Evolutionary conservation across 1,284 basidiomycete species (phyloP).

Genomic region (Moniliella sp.): DNA sequence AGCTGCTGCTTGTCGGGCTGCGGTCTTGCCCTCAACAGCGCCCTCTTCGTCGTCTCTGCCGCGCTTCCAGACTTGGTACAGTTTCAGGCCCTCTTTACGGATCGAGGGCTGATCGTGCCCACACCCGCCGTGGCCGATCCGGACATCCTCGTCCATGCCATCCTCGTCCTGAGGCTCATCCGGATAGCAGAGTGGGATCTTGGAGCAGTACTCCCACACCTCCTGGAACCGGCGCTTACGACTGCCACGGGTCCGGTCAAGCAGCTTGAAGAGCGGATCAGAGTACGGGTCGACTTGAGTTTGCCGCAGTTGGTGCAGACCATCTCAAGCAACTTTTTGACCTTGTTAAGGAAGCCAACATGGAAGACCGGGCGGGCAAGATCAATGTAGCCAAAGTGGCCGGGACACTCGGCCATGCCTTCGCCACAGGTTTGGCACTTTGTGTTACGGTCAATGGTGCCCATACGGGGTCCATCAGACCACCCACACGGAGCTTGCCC

Average conservation of each 20-base stretch:
- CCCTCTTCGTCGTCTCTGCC: conserved; percentile 59
- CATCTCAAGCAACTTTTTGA: conserved; percentile 97
- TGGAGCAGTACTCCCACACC: conserved; percentile 31
- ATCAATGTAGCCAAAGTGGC: conserved; percentile 97
- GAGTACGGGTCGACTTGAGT: conserved; percentile 53
- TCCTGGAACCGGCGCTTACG: conserved; percentile 22
- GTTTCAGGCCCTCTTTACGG: conserved; percentile 80
- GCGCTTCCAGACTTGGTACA: conserved; percentile 87
- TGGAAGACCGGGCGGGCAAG: conserved; percentile 85
- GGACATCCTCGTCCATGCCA: conserved; percentile 36
- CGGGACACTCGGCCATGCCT: conserved; percentile 45
- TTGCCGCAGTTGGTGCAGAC: conserved; percentile 97
- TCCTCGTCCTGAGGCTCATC: conserved; percentile 39
- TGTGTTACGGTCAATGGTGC: conserved; percentile 92
- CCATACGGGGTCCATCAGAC: conserved; percentile 91
- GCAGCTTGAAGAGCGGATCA: conserved; percentile 24
- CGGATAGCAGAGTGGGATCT: conserved; percentile 41
- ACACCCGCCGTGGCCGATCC: conserved; percentile 60
- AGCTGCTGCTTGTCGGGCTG: conserved; percentile 77
- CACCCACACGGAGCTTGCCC: conserved; percentile 56
- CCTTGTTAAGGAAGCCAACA: conserved; percentile 90
- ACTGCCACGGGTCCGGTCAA: conserved; percentile 14
- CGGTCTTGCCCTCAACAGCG: conserved; percentile 35
- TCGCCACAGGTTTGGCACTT: conserved; percentile 97
- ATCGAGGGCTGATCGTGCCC: conserved; percentile 75